phyloP scores from a whole-genome alignment of 306 rosid genomes.

The Ceratonia siliqua region DNA sequence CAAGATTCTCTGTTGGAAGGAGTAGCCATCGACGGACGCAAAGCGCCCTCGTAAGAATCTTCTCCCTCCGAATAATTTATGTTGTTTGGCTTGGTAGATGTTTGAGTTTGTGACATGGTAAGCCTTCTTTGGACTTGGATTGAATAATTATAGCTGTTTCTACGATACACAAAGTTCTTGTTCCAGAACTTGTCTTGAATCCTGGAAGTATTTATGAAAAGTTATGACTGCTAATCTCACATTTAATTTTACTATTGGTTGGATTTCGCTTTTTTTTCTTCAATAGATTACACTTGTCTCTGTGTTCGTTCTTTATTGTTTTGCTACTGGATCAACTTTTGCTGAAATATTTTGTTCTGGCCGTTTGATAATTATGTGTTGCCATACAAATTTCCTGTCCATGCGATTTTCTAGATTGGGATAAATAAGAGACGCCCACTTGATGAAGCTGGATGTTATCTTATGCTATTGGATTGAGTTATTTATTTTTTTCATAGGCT shows the following conservation, averaged over 20 bases:
- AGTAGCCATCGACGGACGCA: constrained; percentile 79
- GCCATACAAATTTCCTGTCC: background rate
- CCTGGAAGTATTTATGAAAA: constrained; percentile 24
- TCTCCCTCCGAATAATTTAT: background rate
- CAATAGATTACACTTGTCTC: background rate
- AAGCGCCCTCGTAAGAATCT: constrained; percentile 75
- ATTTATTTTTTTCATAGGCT: background rate
- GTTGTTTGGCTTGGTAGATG: background rate
- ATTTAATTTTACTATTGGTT: constrained; percentile 2
- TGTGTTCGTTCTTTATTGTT: background rate
- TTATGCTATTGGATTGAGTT: background rate
- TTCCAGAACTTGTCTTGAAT: constrained; percentile 27
- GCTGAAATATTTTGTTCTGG: constrained; percentile 4
- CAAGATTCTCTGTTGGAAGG: constrained; percentile 78
- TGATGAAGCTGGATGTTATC: background rate
- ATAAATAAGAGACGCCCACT: background rate
- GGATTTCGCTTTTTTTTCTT: constrained; percentile 16
- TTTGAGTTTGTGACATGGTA: constrained; percentile 3
- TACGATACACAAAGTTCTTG: background rate
- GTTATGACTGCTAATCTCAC: constrained; percentile 4
- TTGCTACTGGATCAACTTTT: background rate
- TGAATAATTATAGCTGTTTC: constrained; percentile 33
- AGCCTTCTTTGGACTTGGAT: constrained; percentile 42
- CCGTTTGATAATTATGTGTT: constrained; percentile 18
- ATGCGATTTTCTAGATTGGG: constrained; percentile 24